phyloP scores from a whole-genome alignment of 2,329 filamentous ascomycete species.

The Verticillium albo-atrum region DNA sequence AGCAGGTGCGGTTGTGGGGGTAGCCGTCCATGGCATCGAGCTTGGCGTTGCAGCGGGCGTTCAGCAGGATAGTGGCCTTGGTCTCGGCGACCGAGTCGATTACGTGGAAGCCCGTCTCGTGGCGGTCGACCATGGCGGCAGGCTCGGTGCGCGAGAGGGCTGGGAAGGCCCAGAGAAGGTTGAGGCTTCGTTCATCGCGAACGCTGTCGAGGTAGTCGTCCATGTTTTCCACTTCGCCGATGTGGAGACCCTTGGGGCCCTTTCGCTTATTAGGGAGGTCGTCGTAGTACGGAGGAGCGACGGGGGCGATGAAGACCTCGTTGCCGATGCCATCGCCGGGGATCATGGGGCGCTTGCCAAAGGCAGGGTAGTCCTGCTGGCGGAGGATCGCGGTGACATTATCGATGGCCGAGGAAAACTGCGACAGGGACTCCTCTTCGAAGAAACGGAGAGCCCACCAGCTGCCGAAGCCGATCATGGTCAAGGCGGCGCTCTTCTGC shows the following conservation, averaged over 20 bases:
- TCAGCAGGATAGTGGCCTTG: constrained; percentile 45
- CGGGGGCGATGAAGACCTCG: constrained; percentile 22
- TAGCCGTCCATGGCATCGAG: constrained; percentile 24
- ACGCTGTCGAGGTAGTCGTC: constrained; percentile 11
- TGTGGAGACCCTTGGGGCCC: constrained; percentile 15
- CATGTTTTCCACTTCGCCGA: constrained; percentile 18
- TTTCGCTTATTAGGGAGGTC: constrained; percentile 4
- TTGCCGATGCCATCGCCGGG: constrained; percentile 19
- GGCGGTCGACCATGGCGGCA: constrained; percentile 20
- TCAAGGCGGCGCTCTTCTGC: constrained; percentile 15
- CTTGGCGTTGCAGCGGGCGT: constrained; percentile 45
- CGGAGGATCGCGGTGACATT: constrained; percentile 17
- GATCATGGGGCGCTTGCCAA: constrained; percentile 16
- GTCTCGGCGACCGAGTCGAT: constrained; percentile 31
- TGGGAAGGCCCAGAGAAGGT: constrained; percentile 15
- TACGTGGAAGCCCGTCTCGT: constrained; percentile 40
- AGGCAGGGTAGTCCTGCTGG: constrained; percentile 14
- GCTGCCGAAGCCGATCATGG: constrained; percentile 20
- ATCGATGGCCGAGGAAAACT: constrained; percentile 14
- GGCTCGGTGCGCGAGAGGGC: constrained; percentile 3
- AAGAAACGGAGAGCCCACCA: constrained; percentile 16
- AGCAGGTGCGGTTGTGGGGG: constrained; percentile 46
- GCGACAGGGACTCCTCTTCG: constrained; percentile 8
- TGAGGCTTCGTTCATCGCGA: constrained; percentile 12
- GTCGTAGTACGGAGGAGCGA: constrained; percentile 17